phyloP scores from a whole-genome alignment of 2,329 filamentous ascomycete species.

The Alternaria gaisen region DNA sequence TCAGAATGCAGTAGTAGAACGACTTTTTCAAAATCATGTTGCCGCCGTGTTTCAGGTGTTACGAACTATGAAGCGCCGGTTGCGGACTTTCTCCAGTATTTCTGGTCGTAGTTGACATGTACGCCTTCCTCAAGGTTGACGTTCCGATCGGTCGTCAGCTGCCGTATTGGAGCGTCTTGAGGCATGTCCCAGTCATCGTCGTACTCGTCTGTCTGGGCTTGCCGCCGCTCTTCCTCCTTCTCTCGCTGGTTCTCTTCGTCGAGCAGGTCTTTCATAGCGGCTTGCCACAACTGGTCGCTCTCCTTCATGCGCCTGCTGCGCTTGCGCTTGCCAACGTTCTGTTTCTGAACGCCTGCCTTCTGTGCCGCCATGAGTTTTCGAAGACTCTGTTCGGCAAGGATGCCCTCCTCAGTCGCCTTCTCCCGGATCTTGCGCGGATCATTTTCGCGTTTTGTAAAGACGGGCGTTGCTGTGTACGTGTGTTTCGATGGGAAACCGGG shows the following conservation, averaged over 20 bases:
- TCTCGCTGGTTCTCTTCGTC: constrained; percentile 50
- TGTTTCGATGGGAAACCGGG: constrained; percentile 70
- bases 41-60: neutral
- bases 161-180: constrained; percentile 33
- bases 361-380: constrained; percentile 64
- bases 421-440: constrained; percentile 69
- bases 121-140: constrained; percentile 51
- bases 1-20: constrained; percentile 35
- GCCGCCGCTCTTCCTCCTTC: constrained; percentile 34
- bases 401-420: constrained; percentile 70
- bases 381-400: constrained; percentile 71
- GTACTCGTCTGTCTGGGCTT: constrained; percentile 28
- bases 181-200: constrained; percentile 32
- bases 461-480: constrained; percentile 68
- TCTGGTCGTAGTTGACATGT: constrained; percentile 68
- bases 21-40: constrained; percentile 5
- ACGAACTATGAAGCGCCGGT: constrained; percentile 28
- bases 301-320: constrained; percentile 50
- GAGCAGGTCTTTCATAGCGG: constrained; percentile 62
- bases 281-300: constrained; percentile 64
- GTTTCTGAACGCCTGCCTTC: constrained; percentile 56
- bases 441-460: constrained; percentile 66
- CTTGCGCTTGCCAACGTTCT: constrained; percentile 50
- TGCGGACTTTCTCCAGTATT: constrained; percentile 63
- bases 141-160: constrained; percentile 42